Evolutionary conservation across 164 flowering plant species (phyloP).

Genomic region (Aristolochia contorta): DNA sequence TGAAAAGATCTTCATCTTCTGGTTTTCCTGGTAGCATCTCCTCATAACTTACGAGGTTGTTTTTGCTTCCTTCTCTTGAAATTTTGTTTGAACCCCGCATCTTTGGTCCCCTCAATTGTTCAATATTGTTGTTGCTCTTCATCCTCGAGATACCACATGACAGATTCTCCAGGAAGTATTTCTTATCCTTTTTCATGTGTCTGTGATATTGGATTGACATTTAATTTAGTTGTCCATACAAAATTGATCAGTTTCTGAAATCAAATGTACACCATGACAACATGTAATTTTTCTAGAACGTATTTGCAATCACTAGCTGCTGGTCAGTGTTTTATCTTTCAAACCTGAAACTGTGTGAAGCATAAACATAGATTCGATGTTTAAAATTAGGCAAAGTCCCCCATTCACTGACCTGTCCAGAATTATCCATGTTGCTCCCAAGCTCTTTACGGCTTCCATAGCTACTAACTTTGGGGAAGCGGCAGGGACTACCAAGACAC

Average conservation of each 20-base stretch:
- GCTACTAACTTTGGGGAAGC: conserved; percentile 39
- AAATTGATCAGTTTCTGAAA: too few species aligned
- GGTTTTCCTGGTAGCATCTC: conserved; percentile 44
- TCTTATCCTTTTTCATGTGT: conserved; percentile 52
- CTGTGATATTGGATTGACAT: conserved; percentile 20
- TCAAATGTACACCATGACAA: too few species aligned
- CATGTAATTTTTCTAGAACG: too few species aligned
- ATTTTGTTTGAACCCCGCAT: conserved; percentile 3
- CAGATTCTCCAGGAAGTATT: conserved; percentile 38
- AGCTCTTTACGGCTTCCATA: conserved; percentile 23
- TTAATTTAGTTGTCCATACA: too few species aligned
- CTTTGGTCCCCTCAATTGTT: conserved; percentile 32
- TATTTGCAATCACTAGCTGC: too few species aligned
- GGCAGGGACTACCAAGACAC: conserved; percentile 26
- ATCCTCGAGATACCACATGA: conserved; percentile 47
- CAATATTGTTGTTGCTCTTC: conserved; percentile 37
- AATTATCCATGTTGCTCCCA: conserved; percentile 48
- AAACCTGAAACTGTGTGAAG: too few species aligned
- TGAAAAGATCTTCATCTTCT: conserved; percentile 25
- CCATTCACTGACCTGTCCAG: conserved; percentile 47
- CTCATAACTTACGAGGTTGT: conserved; percentile 25
- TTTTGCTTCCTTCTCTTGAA: conserved; percentile 8
- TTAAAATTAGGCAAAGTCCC: too few species aligned
- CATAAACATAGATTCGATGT: too few species aligned
- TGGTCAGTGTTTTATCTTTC: too few species aligned